Evolutionary conservation across 495 filamentous ascomycete species (phyloP).

Genomic region (Polyplosphaeria fusca): DNA sequence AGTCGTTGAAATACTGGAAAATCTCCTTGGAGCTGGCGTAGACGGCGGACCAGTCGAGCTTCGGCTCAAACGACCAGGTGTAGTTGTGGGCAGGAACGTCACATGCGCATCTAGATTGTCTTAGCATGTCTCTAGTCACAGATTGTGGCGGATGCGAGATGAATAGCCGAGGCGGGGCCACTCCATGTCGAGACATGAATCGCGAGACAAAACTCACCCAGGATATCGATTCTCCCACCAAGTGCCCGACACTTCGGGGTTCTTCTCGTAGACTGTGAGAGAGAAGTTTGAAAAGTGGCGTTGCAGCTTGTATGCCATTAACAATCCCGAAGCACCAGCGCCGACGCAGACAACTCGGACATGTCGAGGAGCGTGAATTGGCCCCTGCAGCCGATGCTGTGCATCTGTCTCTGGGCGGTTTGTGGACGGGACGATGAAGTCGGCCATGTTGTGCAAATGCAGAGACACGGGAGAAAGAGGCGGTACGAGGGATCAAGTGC

Average conservation of each 20-base stretch:
- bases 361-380: constrained; percentile 34
- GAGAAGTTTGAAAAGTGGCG: constrained; percentile 31
- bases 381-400: constrained; percentile 23
- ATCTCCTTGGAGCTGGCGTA: constrained; percentile 41
- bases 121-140: background rate
- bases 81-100: constrained; percentile 41
- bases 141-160: too few species aligned
- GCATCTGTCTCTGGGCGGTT: constrained; percentile 23
- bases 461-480: constrained; percentile 1
- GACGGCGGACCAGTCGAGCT: constrained; percentile 43
- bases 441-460: constrained; percentile 26
- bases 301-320: constrained; percentile 37
- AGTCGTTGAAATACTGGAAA: constrained; percentile 39
- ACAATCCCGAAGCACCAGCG: constrained; percentile 34
- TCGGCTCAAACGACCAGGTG: constrained; percentile 46
- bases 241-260: constrained; percentile 29
- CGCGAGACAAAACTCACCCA: constrained; percentile 37
- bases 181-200: too few species aligned
- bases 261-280: constrained; percentile 36
- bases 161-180: too few species aligned
- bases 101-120: constrained; percentile 42
- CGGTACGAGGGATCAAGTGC: background rate
- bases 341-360: constrained; percentile 36
- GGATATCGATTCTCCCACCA: constrained; percentile 41
- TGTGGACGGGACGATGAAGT: constrained; percentile 25